Conservation (phyloP, 208 protist species). For the Trypanosoma boissoni region DNA sequence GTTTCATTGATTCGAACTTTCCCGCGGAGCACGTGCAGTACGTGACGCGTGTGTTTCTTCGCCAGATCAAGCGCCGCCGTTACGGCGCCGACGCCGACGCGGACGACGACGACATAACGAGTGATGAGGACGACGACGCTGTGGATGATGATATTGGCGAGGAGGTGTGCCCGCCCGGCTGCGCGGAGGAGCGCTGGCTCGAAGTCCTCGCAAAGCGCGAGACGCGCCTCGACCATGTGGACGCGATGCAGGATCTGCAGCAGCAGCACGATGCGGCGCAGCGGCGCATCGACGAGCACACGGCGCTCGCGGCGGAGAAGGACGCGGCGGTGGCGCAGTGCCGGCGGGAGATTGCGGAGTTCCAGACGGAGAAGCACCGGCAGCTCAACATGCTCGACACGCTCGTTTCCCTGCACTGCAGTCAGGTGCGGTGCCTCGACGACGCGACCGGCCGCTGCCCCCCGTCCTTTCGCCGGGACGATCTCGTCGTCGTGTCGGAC, state of each 20-base stretch:
- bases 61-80: conserved; percentile 91
- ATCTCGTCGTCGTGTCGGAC: conserved; percentile 80
- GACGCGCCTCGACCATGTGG: conserved; percentile 87
- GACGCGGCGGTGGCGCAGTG: conserved; percentile 46
- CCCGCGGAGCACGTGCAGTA: conserved; percentile 66
- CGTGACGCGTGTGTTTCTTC: conserved; percentile 90
- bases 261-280: conserved; percentile 38
- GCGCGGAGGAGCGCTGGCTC: conserved; percentile 81
- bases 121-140: conserved; percentile 85
- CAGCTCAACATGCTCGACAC: conserved; percentile 95
- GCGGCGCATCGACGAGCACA: conserved; percentile 35
- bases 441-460: conserved; percentile 39
- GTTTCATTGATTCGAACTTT: conserved; percentile 81
- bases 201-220: conserved; percentile 88
- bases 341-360: conserved; percentile 78
- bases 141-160: conserved; percentile 91
- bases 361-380: conserved; percentile 93
- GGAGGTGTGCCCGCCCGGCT: conserved; percentile 89
- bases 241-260: conserved; percentile 61
- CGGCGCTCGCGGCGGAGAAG: conserved; percentile 67
- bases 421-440: conserved; percentile 78
- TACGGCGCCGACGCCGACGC: conserved; percentile 73
- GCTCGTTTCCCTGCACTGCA: conserved; percentile 82
- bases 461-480: conserved; percentile 35
- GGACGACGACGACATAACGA: conserved; percentile 53